Conservation (phyloP, 306 rosid genomes). For the Senna siamea region DNA sequence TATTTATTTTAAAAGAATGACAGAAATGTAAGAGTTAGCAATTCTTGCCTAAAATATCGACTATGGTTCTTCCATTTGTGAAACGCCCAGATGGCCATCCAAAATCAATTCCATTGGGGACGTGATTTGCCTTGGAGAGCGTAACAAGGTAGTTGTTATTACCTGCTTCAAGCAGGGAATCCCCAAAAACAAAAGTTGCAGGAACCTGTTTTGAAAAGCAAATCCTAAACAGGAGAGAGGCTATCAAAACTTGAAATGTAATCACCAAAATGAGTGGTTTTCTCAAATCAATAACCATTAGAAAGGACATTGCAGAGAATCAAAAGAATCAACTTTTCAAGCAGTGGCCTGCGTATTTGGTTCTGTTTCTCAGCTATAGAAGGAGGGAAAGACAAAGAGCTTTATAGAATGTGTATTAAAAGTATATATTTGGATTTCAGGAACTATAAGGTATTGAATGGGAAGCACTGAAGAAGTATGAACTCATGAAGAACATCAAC, state of each 20-base stretch:
- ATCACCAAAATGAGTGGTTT: conserved; percentile 14
- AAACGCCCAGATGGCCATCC: conserved; percentile 71
- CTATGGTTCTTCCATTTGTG: conserved; percentile 69
- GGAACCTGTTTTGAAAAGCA: conserved; percentile 45
- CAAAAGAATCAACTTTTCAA: conserved; percentile 13
- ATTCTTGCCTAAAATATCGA: conserved; percentile 58
- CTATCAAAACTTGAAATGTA: conserved; percentile 7
- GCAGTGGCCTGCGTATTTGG: neutral
- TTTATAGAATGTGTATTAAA: neutral
- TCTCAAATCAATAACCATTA: conserved; percentile 27
- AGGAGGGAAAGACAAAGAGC: neutral
- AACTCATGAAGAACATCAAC: neutral
- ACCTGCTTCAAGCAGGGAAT: conserved; percentile 72
- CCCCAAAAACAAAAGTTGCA: conserved; percentile 74
- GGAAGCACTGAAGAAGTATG: neutral
- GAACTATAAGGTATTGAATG: neutral
- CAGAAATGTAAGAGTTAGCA: too few relatives aligned
- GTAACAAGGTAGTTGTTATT: conserved; percentile 67
- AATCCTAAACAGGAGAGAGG: conserved; percentile 26
- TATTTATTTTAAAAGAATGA: too few relatives aligned
- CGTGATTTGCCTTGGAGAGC: conserved; percentile 60
- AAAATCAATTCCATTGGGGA: conserved; percentile 68
- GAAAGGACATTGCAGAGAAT: conserved; percentile 10
- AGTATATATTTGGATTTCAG: neutral
- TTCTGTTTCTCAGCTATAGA: too few relatives aligned